Conservation (phyloP, 148 eudicot genomes). For the Silene uniflora region DNA sequence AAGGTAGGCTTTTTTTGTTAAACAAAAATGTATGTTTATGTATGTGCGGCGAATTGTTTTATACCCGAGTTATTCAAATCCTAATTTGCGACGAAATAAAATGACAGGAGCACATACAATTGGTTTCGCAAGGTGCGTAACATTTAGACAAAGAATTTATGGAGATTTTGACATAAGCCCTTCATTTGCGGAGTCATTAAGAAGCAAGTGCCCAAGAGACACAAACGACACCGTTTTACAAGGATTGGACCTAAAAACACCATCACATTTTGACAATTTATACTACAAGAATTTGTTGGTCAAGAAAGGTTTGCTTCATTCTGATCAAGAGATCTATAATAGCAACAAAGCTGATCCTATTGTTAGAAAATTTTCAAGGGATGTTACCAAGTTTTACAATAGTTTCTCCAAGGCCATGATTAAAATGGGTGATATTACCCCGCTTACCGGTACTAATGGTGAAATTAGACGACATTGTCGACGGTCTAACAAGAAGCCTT, state of each 20-base stretch:
- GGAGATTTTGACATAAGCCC: conserved; percentile 43
- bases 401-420: conserved; percentile 49
- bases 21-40: too few relatives aligned
- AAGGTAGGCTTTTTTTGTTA: too few relatives aligned
- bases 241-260: conserved; percentile 44
- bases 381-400: conserved; percentile 26
- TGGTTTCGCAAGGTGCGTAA: conserved; percentile 47
- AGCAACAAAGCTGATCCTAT: conserved; percentile 45
- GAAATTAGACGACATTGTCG: conserved; percentile 39
- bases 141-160: conserved; percentile 47
- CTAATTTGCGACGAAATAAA: not conserved
- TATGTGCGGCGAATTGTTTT: too few relatives aligned
- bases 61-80: too few relatives aligned
- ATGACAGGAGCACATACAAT: conserved; percentile 46
- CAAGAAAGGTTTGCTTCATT: conserved; percentile 47
- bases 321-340: conserved; percentile 53
- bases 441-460: conserved; percentile 47
- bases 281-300: conserved; percentile 45
- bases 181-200: conserved; percentile 27
- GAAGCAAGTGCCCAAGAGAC: conserved; percentile 30
- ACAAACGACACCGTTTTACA: conserved; percentile 41
- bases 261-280: conserved; percentile 43
- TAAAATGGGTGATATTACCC: conserved; percentile 51
- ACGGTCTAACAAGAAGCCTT: conserved; percentile 9
- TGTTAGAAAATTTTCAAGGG: conserved; percentile 33